Evolutionary conservation across 2,329 filamentous ascomycete genomes (phyloP).

Genomic region (Hypoxylon sp.): DNA sequence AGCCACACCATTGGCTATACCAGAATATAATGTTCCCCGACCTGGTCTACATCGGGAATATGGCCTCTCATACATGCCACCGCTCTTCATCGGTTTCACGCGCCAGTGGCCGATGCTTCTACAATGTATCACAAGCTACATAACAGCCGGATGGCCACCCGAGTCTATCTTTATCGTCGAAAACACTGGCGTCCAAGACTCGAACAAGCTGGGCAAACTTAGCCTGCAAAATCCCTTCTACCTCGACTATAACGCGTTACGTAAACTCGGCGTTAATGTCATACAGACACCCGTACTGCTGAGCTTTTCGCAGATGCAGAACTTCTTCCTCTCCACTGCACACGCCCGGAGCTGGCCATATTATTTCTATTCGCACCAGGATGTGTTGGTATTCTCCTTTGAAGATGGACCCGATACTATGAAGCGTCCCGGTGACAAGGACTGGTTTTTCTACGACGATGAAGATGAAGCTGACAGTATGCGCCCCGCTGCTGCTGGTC

Average conservation of each 20-base stretch:
- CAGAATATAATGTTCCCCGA: conserved; percentile 48
- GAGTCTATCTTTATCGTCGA: conserved; percentile 59
- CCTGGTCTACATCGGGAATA: conserved; percentile 47
- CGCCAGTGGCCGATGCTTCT: conserved; percentile 57
- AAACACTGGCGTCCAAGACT: conserved; percentile 57
- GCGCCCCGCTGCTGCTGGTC: conserved; percentile 40
- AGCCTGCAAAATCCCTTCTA: conserved; percentile 57
- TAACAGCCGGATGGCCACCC: conserved; percentile 58
- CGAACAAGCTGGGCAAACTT: conserved; percentile 51
- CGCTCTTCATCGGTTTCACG: conserved; percentile 59
- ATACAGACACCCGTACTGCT: conserved; percentile 60
- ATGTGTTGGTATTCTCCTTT: conserved; percentile 54
- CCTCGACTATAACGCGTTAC: conserved; percentile 53
- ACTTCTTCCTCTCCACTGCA: conserved; percentile 58
- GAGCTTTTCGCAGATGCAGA: conserved; percentile 63
- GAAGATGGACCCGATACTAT: conserved; percentile 46
- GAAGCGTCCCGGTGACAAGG: conserved; percentile 40
- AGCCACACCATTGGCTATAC: conserved; percentile 45
- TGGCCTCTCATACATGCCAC: conserved; percentile 47
- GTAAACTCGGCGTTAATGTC: conserved; percentile 49
- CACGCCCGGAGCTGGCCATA: conserved; percentile 55
- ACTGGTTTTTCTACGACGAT: conserved; percentile 46
- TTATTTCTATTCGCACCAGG: conserved; percentile 65
- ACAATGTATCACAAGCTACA: conserved; percentile 57
- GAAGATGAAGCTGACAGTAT: conserved; percentile 43